Conservation (phyloP, 805 yeast genomes). For the Spathaspora sp. region DNA sequence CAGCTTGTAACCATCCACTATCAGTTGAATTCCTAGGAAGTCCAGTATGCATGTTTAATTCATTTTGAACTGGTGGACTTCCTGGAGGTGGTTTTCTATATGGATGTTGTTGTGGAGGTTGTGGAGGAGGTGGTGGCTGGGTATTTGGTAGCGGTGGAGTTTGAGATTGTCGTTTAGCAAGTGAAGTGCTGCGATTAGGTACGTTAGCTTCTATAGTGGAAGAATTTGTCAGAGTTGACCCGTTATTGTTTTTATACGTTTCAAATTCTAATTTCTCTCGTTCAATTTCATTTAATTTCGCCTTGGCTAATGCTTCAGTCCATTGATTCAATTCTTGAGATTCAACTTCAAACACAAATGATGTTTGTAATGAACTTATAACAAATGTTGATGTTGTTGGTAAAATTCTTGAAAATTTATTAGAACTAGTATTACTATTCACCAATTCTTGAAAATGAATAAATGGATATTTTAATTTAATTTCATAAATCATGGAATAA, state of each 20-base stretch:
- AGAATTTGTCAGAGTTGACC: neutral
- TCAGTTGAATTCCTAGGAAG: conserved; percentile 13
- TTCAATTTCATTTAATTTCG: conserved; percentile 48
- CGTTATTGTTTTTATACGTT: neutral
- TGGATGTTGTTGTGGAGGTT: conserved; percentile 7
- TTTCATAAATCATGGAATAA: conserved; percentile 50
- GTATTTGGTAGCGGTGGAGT: neutral
- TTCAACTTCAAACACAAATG: conserved; percentile 57
- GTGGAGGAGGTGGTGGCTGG: conserved; percentile 4
- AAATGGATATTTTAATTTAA: conserved; percentile 50
- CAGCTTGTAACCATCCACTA: conserved; percentile 38
- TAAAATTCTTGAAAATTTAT: conserved; percentile 23
- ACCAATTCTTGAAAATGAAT: conserved; percentile 58
- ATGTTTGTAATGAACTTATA: conserved; percentile 49
- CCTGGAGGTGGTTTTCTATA: conserved; percentile 15
- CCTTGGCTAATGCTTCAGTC: conserved; percentile 52
- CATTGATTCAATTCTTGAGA: conserved; percentile 50
- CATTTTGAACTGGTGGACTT: conserved; percentile 8
- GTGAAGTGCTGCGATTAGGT: neutral
- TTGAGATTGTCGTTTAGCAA: neutral
- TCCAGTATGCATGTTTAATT: conserved; percentile 29
- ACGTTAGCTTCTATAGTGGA: neutral
- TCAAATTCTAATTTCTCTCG: conserved; percentile 22
- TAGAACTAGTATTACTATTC: conserved; percentile 21
- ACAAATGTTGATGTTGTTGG: conserved; percentile 51